Evolutionary conservation across 164 flowering plant species (phyloP), one percentile per base, ranked within the genome.

Genomic region (Stephania cephalantha): DNA sequence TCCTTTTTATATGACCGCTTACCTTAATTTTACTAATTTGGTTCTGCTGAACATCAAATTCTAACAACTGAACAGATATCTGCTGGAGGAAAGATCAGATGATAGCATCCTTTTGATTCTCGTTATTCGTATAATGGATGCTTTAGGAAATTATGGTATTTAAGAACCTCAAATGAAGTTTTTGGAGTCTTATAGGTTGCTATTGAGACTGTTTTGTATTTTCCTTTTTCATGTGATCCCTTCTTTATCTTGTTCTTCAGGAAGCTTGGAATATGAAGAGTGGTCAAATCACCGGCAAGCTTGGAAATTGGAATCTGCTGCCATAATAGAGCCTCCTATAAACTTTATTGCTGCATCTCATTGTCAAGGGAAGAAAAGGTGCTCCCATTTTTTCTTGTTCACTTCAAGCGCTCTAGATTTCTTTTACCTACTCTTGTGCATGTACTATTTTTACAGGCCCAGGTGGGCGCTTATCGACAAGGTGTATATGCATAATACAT

Each of bases 381-480:
- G 63, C 52, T 46, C 8, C 17, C 46, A 2, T 73, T 61, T 66
- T 48, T 17, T 20, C 68, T 31, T 74, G 10, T 42, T 66, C 13
- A 29, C 46, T 71, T 81, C 68, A 53, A 68, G 15, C 46, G 3
- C 74, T 46, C 42, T 4, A 35, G 42, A 35, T 72, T 55, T 18
- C 53, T 30, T n/a, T 46, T 13, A 48, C 58, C 69, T 52, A 7
- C 11, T 63, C 73, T 74, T 70, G 68, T 73, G 45, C 30, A 10
- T 72, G 15, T 17, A 15, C 45, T 74, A 75, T 79, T 68, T 44
- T 80, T 84, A 25, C 91, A 95, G 99, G 85, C 98, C 99, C 17
- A 83, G 92, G 83, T 95, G 99, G 99, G 91, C 96, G 64, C 90
- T 89, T 78, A 83, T 89, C 77, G 99, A 95, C 86, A 95, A 93